Evolutionary conservation across 805 yeast genomes (phyloP), one percentile per base, ranked within the genome.

Genomic region (Zygosaccharomyces bailii): DNA sequence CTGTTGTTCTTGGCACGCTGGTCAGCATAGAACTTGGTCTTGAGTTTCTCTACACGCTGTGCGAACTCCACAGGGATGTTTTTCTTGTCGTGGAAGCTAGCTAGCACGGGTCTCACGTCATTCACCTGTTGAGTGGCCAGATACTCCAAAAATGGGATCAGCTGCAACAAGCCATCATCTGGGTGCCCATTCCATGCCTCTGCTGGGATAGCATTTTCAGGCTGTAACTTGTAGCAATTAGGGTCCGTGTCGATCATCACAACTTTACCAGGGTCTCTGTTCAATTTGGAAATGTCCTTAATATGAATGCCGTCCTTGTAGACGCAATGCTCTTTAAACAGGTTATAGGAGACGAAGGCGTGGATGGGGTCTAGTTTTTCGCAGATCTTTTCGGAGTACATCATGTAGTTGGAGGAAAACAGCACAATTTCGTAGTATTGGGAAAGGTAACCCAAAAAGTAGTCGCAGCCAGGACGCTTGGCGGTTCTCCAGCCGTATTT

Each of bases 401-500:
- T 84, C 80, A 82, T 83, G 57, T 85, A 84, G 63, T 86, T 86
- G 49, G 89, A 81, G 25, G 91, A 80, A 65, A 93, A 93, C 37
- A 95, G 71, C 42, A 93, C 98, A 63, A 93, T 83, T 71, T 93
- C 99, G 68, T 91, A 93, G 73, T 89, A 91, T 70, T 87, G 96
- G 5, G 96, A 86, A 56, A 93, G 73, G 68, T 93, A 93, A 21
- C 95, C 96, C 63, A 93, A 72, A 70, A 93, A 93, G 73, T 93
- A 93, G 67, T 95, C 99, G 49, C 88, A 82, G 51, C 99, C 99
- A 25, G 99, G 98, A 72, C 99, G 87, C 74, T 93, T 93, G 23
- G 96, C 98, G 11, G 97, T 91, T 71, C 93, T 83, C 99, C 99
- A 93, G 43, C 99, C 99, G 62, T 80, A 75, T 66, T 86, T 80